These are phyloP conservation scores for Boletellus ananas DNA, from an alignment of 768 basidiomycete genomes.

Conservation along the genomic window DNA sequence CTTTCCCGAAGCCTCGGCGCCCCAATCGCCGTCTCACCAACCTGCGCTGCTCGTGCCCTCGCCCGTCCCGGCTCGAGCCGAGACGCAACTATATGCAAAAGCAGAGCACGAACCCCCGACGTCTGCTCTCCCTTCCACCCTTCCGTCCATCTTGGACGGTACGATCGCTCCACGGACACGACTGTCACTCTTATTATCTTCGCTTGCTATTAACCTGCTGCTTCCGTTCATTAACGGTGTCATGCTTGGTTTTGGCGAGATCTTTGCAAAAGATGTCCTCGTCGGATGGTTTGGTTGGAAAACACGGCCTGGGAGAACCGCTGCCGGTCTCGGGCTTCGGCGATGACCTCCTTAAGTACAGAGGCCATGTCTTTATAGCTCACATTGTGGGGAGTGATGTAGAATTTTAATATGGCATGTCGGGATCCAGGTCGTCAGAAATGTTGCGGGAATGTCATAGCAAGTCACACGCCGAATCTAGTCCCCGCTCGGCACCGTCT, in stretches of 20 bases:
- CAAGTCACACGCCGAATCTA: no score
- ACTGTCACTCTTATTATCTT: conserved; percentile 62
- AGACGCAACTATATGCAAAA: conserved; percentile 18
- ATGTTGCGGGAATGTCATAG: no score
- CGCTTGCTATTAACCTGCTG: conserved; percentile 77
- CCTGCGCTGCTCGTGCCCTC: conserved; percentile 18
- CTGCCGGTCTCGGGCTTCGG: conserved; percentile 25
- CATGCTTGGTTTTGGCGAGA: conserved; percentile 95
- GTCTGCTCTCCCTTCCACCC: conserved; percentile 41
- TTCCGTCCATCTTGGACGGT: conserved; percentile 67
- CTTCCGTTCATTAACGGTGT: conserved; percentile 92
- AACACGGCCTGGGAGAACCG: conserved; percentile 20
- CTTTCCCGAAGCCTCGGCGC: conserved; percentile 60
- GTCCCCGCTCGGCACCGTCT: no score
- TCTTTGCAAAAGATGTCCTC: conserved; percentile 80
- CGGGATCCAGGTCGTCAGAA: no score
- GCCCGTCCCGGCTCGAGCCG: conserved; percentile 1
- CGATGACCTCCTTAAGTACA: background rate
- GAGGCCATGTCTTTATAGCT: background rate
- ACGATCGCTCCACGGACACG: conserved; percentile 66
- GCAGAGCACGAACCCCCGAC: conserved; percentile 24
- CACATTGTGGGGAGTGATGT: background rate
- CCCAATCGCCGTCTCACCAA: conserved; percentile 41
- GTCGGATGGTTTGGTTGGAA: conserved; percentile 50
- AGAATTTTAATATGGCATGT: background rate